phyloP scores from a whole-genome alignment of 495 filamentous ascomycete genomes.

The Penicillium diatomitis region DNA sequence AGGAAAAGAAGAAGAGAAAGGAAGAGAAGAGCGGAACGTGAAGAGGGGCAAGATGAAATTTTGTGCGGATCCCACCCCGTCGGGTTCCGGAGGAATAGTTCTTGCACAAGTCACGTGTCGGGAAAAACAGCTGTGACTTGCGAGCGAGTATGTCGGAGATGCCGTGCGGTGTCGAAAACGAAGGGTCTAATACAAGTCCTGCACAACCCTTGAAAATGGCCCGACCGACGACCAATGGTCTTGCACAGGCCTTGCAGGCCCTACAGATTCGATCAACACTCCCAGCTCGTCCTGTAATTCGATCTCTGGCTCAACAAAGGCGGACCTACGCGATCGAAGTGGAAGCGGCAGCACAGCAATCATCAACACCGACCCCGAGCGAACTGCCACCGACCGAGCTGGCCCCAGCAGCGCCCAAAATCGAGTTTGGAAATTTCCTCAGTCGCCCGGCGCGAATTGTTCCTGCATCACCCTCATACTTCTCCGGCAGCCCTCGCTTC shows the following conservation, averaged over 20 bases:
- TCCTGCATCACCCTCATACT: slow-evolving; percentile 85
- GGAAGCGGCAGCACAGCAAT: slow-evolving; percentile 4
- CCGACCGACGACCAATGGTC: slow-evolving; percentile 27
- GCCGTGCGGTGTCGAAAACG: background rate
- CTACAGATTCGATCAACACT: slow-evolving; percentile 19
- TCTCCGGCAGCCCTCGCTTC: slow-evolving; percentile 75
- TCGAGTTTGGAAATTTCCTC: slow-evolving; percentile 29
- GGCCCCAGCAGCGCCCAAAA: slow-evolving; percentile 33
- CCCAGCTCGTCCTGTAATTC: slow-evolving; percentile 3
- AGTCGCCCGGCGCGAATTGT: slow-evolving; percentile 54
- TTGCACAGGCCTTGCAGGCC: slow-evolving; percentile 31
- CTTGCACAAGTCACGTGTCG: slow-evolving; percentile 20
- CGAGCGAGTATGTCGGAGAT: background rate
- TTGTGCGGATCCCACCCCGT: slow-evolving; percentile 25
- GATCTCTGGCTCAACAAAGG: slow-evolving; percentile 6
- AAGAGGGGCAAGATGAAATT: slow-evolving; percentile 30
- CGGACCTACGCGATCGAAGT: slow-evolving; percentile 26
- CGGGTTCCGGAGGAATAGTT: slow-evolving; percentile 26
- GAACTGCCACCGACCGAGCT: background rate
- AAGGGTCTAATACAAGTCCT: background rate
- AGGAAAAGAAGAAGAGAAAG: slow-evolving; percentile 17
- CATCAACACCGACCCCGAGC: background rate
- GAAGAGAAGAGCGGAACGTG: slow-evolving; percentile 22
- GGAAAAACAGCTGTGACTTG: slow-evolving; percentile 16
- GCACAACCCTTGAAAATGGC: slow-evolving; percentile 21